Base-by-base conservation (phyloP, 1,284 basidiomycete species). In the Trametes polyzona region DNA sequence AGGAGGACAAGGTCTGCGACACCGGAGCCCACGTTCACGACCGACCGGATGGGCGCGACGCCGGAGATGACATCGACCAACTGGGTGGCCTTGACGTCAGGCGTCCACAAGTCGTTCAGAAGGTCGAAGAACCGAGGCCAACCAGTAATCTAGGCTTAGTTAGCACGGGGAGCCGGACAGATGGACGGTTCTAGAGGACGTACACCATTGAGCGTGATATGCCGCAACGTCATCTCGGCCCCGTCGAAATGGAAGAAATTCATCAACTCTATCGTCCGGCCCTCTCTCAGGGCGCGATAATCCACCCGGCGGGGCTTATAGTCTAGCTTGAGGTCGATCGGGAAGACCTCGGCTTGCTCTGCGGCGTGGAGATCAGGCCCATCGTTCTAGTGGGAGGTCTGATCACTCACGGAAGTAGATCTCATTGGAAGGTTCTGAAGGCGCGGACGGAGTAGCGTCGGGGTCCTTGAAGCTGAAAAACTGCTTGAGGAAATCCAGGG, bases 161-260 rank as follows among this genome's bases (percentile, higher is more conserved):
- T 19, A 62, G 46, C 16, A 17, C 41, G 27, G 39, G 47, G 44
- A 21, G 47, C 43, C 40, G 8, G 26, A 26, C 19, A 39, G 4
- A n/a, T n/a, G n/a, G n/a, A n/a, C n/a, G 8, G 39, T 10, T 19
- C 7, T 10, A 37, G 21, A 24, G 33, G 47, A 37, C 1, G 14
- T 73, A 96, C 93, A 16, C 96, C 97, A 50, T 90, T 87, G 23
- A 98, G 72, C 14, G 93, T 95, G 58, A 98, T 88, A 69, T 97
- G 95, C 48, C 96, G 83, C 48, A 99, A 75, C 0, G 95, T 96
- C 94, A 99, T 98, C 73, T 98, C 96, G 2, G 96, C 92, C 0
- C 94, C 96, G 66, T 99, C 96, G 66, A 99, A 99, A 73, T 98
- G 96, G 87, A 99, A 99, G 72, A 99, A 98, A 72, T 99, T 99